These are phyloP conservation scores for Scedosporium dehoogii DNA, from an alignment of 2,329 filamentous ascomycete species.

Conservation along the genomic window DNA sequence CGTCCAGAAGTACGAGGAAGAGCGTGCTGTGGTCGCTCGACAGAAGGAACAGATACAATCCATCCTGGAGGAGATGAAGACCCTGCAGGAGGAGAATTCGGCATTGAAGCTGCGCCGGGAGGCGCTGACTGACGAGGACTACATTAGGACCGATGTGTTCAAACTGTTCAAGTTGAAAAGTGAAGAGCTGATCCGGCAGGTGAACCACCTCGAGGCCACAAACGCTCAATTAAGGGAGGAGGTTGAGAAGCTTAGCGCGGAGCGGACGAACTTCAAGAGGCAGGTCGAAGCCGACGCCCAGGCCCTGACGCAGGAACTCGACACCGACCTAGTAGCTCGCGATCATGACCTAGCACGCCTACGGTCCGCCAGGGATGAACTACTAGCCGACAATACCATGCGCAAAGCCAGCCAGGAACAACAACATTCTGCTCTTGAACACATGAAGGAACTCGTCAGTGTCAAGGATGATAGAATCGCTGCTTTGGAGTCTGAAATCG, in stretches of 20 bases:
- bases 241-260: slow-evolving; percentile 72
- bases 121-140: slow-evolving; percentile 81
- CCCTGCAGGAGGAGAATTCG: slow-evolving; percentile 68
- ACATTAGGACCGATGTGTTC: slow-evolving; percentile 84
- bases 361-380: slow-evolving; percentile 73
- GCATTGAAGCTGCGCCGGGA: slow-evolving; percentile 58
- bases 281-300: slow-evolving; percentile 76
- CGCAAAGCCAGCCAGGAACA: slow-evolving; percentile 73
- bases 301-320: slow-evolving; percentile 61
- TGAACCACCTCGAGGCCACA: slow-evolving; percentile 83
- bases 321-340: slow-evolving; percentile 68
- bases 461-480: slow-evolving; percentile 73
- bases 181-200: slow-evolving; percentile 82
- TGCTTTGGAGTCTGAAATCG: slow-evolving; percentile 73
- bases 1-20: slow-evolving; percentile 68
- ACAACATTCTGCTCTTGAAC: slow-evolving; percentile 56
- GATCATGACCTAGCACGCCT: slow-evolving; percentile 83
- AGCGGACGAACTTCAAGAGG: slow-evolving; percentile 71
- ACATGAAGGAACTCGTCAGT: slow-evolving; percentile 69
- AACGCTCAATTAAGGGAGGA: slow-evolving; percentile 81
- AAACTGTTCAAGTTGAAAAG: slow-evolving; percentile 84
- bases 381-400: slow-evolving; percentile 70
- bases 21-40: slow-evolving; percentile 64
- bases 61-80: slow-evolving; percentile 66
- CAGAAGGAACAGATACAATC: slow-evolving; percentile 83